A percentile compares a stretch with the other conserved stretches of the same genome.
phyloP scores from a whole-genome alignment of 257 asterid genomes.

The Solanum raphanifolium region DNA sequence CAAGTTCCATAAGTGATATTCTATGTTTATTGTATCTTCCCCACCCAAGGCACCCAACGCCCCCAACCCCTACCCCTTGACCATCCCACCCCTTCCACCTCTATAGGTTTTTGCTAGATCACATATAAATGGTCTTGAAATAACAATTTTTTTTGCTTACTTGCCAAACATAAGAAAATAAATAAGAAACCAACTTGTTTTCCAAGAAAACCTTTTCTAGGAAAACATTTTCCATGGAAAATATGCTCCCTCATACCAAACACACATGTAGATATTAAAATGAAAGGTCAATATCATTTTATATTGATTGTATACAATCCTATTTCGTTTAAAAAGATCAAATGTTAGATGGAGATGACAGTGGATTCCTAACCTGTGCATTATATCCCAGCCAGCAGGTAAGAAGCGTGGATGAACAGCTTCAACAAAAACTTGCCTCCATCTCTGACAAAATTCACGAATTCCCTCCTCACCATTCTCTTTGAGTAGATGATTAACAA shows the following conservation, averaged over 20 bases:
- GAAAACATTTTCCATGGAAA: neutral
- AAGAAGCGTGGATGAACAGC: constrained; percentile 87
- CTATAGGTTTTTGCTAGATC: neutral
- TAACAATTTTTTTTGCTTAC: neutral
- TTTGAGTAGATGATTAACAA: constrained; percentile 45
- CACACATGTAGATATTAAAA: neutral
- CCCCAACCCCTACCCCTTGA: neutral
- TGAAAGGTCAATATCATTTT: neutral
- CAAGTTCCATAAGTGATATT: neutral
- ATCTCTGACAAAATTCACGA: constrained; percentile 76
- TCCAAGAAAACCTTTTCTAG: neutral
- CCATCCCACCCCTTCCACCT: neutral
- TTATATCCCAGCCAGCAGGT: constrained; percentile 96
- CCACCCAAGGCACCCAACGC: neutral
- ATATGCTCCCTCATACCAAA: neutral
- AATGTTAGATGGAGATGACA: neutral
- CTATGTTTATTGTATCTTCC: neutral
- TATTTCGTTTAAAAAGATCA: neutral
- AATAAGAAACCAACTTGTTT: neutral
- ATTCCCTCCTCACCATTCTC: constrained; percentile 80
- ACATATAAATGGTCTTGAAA: neutral
- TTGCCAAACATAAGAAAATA: neutral
- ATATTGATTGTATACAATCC: neutral
- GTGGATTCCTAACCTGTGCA: constrained; percentile 59
- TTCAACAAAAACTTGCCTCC: constrained; percentile 86